A percentile compares a stretch with the other conserved stretches of the same genome.
Evolutionary conservation across 2,329 filamentous ascomycete species (phyloP).

Genomic region (Ophiostoma montium): DNA sequence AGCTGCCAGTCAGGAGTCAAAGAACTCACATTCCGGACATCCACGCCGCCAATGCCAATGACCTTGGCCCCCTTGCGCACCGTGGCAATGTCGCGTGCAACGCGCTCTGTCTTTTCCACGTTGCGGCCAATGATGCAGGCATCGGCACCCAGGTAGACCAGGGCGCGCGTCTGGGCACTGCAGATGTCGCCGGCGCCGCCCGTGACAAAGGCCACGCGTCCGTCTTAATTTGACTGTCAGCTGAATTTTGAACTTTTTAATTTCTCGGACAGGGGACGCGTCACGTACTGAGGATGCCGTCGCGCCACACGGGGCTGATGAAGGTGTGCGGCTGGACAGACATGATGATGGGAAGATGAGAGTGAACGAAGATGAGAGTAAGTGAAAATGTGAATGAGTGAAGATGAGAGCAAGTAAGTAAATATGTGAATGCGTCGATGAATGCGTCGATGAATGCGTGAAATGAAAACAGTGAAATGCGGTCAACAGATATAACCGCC

Average conservation of each 20-base stretch:
- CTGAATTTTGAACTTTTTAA: not conserved
- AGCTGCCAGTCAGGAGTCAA: no score
- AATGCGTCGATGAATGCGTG: no score
- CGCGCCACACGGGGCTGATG: conserved; percentile 70
- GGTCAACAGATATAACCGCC: no score
- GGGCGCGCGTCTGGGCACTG: conserved; percentile 79
- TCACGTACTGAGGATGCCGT: conserved; percentile 65
- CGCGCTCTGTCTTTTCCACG: conserved; percentile 69
- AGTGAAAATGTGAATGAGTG: not conserved
- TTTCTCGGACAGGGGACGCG: not conserved
- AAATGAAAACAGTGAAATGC: no score
- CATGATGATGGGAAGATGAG: conserved; percentile 2
- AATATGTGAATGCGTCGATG: no score
- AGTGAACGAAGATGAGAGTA: no score
- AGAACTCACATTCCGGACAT: conserved; percentile 47
- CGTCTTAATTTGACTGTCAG: conserved; percentile 41
- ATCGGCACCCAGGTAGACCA: conserved; percentile 82
- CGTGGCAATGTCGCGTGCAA: conserved; percentile 69
- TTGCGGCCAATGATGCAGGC: conserved; percentile 91
- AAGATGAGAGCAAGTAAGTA: not conserved
- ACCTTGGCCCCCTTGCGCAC: conserved; percentile 69
- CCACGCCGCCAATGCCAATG: conserved; percentile 66
- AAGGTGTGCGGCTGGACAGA: conserved; percentile 41
- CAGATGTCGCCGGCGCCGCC: conserved; percentile 90
- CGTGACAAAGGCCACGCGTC: conserved; percentile 88